phyloP scores from a whole-genome alignment of 495 filamentous ascomycete genomes.

The Tuber umbilicatum region DNA sequence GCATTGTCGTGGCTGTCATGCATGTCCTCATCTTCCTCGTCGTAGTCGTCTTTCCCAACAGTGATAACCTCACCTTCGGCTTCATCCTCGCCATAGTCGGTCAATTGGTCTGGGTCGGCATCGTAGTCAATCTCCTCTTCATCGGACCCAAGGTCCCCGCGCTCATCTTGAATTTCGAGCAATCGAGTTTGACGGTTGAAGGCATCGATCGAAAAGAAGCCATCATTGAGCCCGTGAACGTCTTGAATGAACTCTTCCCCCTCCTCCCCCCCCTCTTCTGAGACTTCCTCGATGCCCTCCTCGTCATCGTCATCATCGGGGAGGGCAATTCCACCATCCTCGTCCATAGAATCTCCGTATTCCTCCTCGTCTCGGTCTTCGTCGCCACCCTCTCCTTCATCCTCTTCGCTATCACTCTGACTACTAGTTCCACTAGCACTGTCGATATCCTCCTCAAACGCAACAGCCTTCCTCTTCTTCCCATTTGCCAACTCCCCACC shows the following conservation, averaged over 20 bases:
- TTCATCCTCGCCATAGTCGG: slow-evolving; percentile 24
- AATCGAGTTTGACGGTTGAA: slow-evolving; percentile 91
- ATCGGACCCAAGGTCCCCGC: slow-evolving; percentile 47
- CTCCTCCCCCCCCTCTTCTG: slow-evolving; percentile 42
- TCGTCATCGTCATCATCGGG: slow-evolving; percentile 43
- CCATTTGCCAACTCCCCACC: slow-evolving; percentile 32
- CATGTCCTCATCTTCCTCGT: slow-evolving; percentile 48
- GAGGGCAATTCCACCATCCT: slow-evolving; percentile 48
- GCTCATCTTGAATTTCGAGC: slow-evolving; percentile 72
- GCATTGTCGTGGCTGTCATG: slow-evolving; percentile 54
- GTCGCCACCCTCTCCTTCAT: slow-evolving; percentile 40
- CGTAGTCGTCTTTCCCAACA: slow-evolving; percentile 45
- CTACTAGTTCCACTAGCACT: slow-evolving; percentile 6
- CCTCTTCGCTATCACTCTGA: slow-evolving; percentile 38
- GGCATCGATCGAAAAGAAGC: slow-evolving; percentile 95
- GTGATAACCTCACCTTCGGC: neutral
- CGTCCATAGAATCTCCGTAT: slow-evolving; percentile 45
- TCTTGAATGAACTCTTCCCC: slow-evolving; percentile 49
- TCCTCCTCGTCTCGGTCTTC: slow-evolving; percentile 43
- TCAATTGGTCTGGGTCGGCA: slow-evolving; percentile 50
- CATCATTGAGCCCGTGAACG: slow-evolving; percentile 72
- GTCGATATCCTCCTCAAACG: slow-evolving; percentile 38
- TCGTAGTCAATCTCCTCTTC: slow-evolving; percentile 65
- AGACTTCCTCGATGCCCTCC: slow-evolving; percentile 42
- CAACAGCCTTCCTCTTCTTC: slow-evolving; percentile 36